Evolutionary conservation across 1,284 basidiomycete genomes (phyloP).

Genomic region (Trametes hirsuta): DNA sequence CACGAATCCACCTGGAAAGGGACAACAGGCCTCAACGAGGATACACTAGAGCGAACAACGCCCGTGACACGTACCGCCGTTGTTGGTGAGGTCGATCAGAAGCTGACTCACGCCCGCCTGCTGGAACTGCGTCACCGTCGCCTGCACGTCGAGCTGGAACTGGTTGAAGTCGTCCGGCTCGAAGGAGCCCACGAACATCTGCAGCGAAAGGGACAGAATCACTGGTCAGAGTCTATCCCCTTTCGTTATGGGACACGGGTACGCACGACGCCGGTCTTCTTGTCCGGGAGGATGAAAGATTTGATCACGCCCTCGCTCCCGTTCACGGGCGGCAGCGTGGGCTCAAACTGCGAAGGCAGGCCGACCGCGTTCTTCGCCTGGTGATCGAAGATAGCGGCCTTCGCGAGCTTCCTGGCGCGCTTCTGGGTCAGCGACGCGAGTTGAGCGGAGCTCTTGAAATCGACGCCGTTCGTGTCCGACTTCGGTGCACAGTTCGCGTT

Average conservation of each 20-base stretch:
- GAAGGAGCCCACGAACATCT: slow-evolving; percentile 71
- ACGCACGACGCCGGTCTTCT: slow-evolving; percentile 59
- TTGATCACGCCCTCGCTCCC: slow-evolving; percentile 60
- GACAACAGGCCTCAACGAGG: not conserved
- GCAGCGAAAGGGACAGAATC: not conserved
- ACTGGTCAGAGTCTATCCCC: not conserved
- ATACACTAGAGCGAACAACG: too few relatives aligned
- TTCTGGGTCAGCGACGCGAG: slow-evolving; percentile 4
- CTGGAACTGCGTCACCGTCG: slow-evolving; percentile 51
- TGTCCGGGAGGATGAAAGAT: slow-evolving; percentile 60
- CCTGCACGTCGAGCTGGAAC: slow-evolving; percentile 57
- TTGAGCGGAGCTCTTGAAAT: slow-evolving; percentile 38
- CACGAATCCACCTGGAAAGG: slow-evolving; percentile 53
- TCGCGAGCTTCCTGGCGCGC: slow-evolving; percentile 32
- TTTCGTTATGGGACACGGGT: not conserved
- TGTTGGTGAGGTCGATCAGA: slow-evolving; percentile 64
- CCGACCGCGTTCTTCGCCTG: slow-evolving; percentile 43
- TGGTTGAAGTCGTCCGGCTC: slow-evolving; percentile 46
- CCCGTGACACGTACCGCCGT: slow-evolving; percentile 46
- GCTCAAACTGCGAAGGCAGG: slow-evolving; percentile 53
- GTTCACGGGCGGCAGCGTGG: slow-evolving; percentile 47
- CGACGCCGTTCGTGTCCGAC: slow-evolving; percentile 56
- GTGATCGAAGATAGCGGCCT: slow-evolving; percentile 49
- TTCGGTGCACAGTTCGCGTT: slow-evolving; percentile 60
- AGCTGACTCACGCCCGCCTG: slow-evolving; percentile 51